These are phyloP conservation scores for Dentipellis sp. DNA, from an alignment of 768 basidiomycete genomes.

Conservation along the genomic window DNA sequence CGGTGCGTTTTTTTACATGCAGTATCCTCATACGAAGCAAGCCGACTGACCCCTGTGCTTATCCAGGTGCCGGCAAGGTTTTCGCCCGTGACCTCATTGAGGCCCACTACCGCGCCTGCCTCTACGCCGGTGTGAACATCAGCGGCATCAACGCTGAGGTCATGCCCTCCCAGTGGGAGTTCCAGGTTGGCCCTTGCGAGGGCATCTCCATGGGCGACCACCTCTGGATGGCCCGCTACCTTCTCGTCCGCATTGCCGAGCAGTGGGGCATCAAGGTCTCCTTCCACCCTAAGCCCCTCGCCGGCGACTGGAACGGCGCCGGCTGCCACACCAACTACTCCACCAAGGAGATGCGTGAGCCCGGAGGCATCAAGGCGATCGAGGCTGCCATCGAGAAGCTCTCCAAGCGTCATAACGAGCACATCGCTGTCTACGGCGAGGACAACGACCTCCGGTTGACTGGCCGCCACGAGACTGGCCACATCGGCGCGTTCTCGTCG, in stretches of 20 bases:
- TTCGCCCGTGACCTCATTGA: slow-evolving; percentile 98
- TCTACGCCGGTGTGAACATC: slow-evolving; percentile 94
- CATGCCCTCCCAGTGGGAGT: slow-evolving; percentile 99
- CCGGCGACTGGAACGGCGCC: slow-evolving; percentile 99
- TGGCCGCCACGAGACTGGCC: slow-evolving; percentile 95
- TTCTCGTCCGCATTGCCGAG: slow-evolving; percentile 91
- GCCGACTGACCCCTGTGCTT: background rate
- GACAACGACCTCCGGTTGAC: slow-evolving; percentile 96
- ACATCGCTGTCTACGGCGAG: slow-evolving; percentile 96
- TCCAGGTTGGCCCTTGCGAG: slow-evolving; percentile 98
- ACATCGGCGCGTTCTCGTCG: slow-evolving; percentile 83
- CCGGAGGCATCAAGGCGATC: slow-evolving; percentile 87
- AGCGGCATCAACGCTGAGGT: slow-evolving; percentile 99
- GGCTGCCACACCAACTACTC: slow-evolving; percentile 98
- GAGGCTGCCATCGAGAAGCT: slow-evolving; percentile 93
- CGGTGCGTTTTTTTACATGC: slow-evolving; percentile 43
- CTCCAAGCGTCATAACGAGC: slow-evolving; percentile 81
- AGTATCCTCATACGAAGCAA: background rate
- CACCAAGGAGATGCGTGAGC: slow-evolving; percentile 89
- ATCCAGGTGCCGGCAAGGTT: slow-evolving; percentile 86
- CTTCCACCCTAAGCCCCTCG: slow-evolving; percentile 98
- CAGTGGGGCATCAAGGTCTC: slow-evolving; percentile 97
- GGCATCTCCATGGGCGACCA: slow-evolving; percentile 99
- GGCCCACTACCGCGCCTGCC: slow-evolving; percentile 96
- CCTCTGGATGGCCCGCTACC: slow-evolving; percentile 98